Evolutionary conservation across 2,329 filamentous ascomycete genomes (phyloP), one percentile per base, ranked within the genome.

Genomic region (Ambrosiella beaveri): DNA sequence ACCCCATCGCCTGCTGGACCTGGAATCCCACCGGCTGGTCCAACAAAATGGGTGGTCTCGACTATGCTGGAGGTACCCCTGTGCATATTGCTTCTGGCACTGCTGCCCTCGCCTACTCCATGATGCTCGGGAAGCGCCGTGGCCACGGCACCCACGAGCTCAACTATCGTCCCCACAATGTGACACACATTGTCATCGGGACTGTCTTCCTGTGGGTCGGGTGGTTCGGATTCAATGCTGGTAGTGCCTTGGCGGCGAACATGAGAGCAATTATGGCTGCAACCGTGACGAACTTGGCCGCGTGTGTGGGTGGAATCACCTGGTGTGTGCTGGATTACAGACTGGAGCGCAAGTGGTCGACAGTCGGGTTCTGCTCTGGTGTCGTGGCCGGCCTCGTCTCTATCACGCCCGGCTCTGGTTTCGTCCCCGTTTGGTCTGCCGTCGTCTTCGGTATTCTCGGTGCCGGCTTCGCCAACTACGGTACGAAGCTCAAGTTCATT

Each of bases 121-220:
- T 95, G 73, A 90, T 94, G 82, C 79, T 95, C 59, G 89, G 89
- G 66, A 93, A 90, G 72, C 79, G 88, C 62, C 77, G 83, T 61
- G 88, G 88, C 19, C 87, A 94, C 68, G 86, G 87, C 54, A 94
- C 88, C 36, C 84, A 89, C 67, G 87, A 91, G 69, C 76, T 95
- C 65, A 94, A 94, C 73, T 95, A 91, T 70, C 85, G 89, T 55
- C 89, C 89, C 8, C 89, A 95, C 74, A 95, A 95, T 65, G 88
- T 94, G 52, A 93, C 88, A 3, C 87, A 94, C 68, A 89, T 95
- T 64, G 88, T 95, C 56, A 85, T 94, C 58, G 89, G 89, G 37
- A 95, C 89, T 2, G 88, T 95, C 52, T 95, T 95, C 72, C 81
- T 95, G 13, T 95, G 89, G 88, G 86, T 95, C 13, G 89, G 89